A percentile compares a stretch with the other conserved stretches of the same genome.
Conservation (phyloP, 2,329 filamentous ascomycete species). For the Pseudocercospora ulei region DNA sequence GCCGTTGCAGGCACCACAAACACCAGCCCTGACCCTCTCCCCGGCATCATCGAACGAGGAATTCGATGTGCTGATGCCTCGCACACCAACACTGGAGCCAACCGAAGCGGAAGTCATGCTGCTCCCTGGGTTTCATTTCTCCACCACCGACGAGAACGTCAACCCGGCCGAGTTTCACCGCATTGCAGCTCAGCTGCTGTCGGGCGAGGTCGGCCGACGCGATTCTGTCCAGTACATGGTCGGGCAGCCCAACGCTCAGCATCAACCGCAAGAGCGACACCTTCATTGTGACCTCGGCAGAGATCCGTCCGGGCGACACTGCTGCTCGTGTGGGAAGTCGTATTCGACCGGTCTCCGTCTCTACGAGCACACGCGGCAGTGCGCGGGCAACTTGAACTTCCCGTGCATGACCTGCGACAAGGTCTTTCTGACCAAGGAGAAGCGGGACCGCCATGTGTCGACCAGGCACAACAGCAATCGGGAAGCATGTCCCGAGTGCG, state of each 20-base stretch:
- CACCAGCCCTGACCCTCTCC: conserved; percentile 14
- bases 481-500: conserved; percentile 23
- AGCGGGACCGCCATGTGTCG: conserved; percentile 15
- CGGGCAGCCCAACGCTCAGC: conserved; percentile 8
- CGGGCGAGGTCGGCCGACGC: conserved; percentile 14
- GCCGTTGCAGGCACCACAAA: conserved; percentile 11
- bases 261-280: conserved; percentile 10
- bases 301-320: conserved; percentile 18
- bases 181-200: conserved; percentile 21
- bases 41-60: conserved; percentile 15
- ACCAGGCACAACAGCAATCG: conserved; percentile 17
- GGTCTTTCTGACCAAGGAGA: conserved; percentile 14
- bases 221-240: conserved; percentile 9
- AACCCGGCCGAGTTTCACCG: conserved; percentile 23
- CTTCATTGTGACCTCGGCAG: conserved; percentile 21
- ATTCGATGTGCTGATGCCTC: conserved; percentile 11
- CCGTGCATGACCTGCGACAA: conserved; percentile 21
- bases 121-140: conserved; percentile 24
- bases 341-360: conserved; percentile 16
- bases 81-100: conserved; percentile 8
- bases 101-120: conserved; percentile 10
- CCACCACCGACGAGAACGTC: conserved; percentile 19
- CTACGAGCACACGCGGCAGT: conserved; percentile 17
- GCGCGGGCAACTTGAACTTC: conserved; percentile 18
- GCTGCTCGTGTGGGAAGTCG: conserved; percentile 23